Evolutionary conservation across 768 basidiomycete species (phyloP).

Genomic region (Tricholoma furcatifolium): DNA sequence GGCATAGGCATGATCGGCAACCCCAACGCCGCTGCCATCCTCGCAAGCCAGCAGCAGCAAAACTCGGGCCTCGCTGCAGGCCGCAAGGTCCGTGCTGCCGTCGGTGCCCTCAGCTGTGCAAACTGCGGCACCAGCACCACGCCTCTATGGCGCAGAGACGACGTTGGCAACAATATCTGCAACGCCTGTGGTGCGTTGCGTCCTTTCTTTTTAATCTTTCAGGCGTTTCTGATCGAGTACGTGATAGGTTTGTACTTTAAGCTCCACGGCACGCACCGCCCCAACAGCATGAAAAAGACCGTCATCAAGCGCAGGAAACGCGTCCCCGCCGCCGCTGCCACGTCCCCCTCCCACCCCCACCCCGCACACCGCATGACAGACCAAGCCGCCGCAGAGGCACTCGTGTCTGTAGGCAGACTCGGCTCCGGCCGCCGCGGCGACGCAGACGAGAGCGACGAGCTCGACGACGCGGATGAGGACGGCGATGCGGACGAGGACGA

Average conservation of each 20-base stretch:
- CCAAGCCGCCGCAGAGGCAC: conserved; percentile 86
- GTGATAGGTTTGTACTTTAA: conserved; percentile 91
- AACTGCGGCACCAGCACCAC: conserved; percentile 90
- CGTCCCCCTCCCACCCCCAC: conserved; percentile 11
- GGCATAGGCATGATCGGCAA: conserved; percentile 21
- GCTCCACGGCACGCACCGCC: conserved; percentile 94
- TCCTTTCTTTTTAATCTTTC: conserved; percentile 12
- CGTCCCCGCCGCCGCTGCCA: conserved; percentile 83
- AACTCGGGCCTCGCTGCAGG: conserved; percentile 10
- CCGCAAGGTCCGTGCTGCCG: conserved; percentile 36
- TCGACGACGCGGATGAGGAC: conserved; percentile 42
- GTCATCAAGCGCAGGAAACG: conserved; percentile 98
- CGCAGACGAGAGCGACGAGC: conserved; percentile 35
- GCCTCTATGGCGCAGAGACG: conserved; percentile 87
- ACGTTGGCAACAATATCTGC: conserved; percentile 90
- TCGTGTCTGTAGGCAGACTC: conserved; percentile 76
- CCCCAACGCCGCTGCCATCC: conserved; percentile 13
- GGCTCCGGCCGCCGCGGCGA: conserved; percentile 32
- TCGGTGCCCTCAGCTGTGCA: conserved; percentile 81
- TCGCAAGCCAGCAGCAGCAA: conserved; percentile 5
- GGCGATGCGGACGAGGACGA: conserved; percentile 41
- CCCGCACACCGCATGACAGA: conserved; percentile 56
- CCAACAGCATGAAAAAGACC: conserved; percentile 98
- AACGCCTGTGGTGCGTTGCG: conserved; percentile 87
- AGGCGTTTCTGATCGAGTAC: conserved; percentile 13